These are phyloP conservation scores for Metarhizium brunneum DNA, from an alignment of 2,329 filamentous ascomycete genomes.

Conservation along the genomic window DNA sequence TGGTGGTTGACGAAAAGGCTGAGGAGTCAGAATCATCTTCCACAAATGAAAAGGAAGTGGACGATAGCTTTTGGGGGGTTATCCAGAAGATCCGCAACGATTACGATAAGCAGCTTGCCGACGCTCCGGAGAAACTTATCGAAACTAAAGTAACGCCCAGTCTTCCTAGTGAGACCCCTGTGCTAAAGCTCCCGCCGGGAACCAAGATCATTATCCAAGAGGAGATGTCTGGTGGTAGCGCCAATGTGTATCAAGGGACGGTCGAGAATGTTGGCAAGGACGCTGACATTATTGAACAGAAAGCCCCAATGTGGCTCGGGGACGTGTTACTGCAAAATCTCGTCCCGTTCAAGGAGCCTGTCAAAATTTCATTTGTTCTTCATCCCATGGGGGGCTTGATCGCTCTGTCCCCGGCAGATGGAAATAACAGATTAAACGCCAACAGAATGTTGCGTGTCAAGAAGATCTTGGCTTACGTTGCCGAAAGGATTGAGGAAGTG, in stretches of 20 bases:
- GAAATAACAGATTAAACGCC: constrained; percentile 85
- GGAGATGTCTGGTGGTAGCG: constrained; percentile 57
- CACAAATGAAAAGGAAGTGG: constrained; percentile 61
- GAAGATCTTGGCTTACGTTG: constrained; percentile 88
- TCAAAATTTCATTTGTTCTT: constrained; percentile 92
- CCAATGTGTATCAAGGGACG: constrained; percentile 85
- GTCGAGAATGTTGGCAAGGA: constrained; percentile 70
- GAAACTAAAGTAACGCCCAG: constrained; percentile 60
- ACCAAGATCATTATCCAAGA: constrained; percentile 63
- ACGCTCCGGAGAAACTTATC: constrained; percentile 43
- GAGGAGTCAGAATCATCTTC: constrained; percentile 57
- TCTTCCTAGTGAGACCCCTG: constrained; percentile 63
- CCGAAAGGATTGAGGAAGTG: constrained; percentile 78
- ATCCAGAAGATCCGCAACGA: constrained; percentile 64
- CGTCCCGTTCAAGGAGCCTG: constrained; percentile 77
- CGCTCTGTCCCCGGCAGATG: constrained; percentile 63
- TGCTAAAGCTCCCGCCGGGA: constrained; percentile 60
- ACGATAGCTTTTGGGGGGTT: constrained; percentile 65
- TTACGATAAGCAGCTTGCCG: constrained; percentile 59
- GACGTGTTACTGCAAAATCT: constrained; percentile 79
- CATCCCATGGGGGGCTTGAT: constrained; percentile 71
- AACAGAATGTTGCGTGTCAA: constrained; percentile 94
- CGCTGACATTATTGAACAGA: constrained; percentile 74
- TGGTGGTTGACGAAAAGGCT: constrained; percentile 65
- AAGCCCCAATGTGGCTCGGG: constrained; percentile 84